Base-by-base conservation (phyloP, 2,329 filamentous ascomycete species). In the Fusarium chlamydosporum region DNA sequence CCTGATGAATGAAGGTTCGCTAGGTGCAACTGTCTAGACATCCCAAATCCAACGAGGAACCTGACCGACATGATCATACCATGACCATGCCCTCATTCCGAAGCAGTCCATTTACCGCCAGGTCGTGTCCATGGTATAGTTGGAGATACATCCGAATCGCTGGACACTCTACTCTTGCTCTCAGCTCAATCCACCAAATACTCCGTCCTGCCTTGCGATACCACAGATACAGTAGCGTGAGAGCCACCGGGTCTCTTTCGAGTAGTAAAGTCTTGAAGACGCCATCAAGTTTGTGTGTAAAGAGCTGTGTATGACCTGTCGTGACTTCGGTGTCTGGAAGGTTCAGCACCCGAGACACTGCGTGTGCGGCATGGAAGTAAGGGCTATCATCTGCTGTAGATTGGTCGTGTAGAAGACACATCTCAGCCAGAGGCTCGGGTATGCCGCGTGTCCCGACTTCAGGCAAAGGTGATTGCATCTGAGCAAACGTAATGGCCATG, bases 161-260 rank as follows among this genome's bases (percentile, higher is more conserved):
- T 35, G 78, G 79, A 42, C 78, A 78, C 68, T 83, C 82, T 35
- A 83, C 76, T 52, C 76, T 76, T 2, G 80, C 79, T 34, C 82
- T 75, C 1, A 82, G 73, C 20, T 77, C 77, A 61, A 83, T 77
- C 80, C 80, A 83, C 82, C 82, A 83, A 63, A 82, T 77, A 70
- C 75, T 75, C 16, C 75, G 75, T 35, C 80, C 50, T 56, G 76
- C 74, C 69, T 82, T 82, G 20, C 73, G 70, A 45, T 82, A 83
- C 81, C 81, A 83, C 6, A 82, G 57, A 65, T 81, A 81, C 0
- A 83, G 64, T 35, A 83, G 37, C 50, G 82, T 41, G 0, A 83
- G 75, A 2, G 81, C 79, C 0, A 77, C 63, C 4, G 81, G 76
- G 35, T 83, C 80, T 13, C 57, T 80, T 6, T 51, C 16, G 13